These are phyloP conservation scores for Ziziphus jujuba DNA, from an alignment of 306 rosid genomes.

Conservation along the genomic window DNA sequence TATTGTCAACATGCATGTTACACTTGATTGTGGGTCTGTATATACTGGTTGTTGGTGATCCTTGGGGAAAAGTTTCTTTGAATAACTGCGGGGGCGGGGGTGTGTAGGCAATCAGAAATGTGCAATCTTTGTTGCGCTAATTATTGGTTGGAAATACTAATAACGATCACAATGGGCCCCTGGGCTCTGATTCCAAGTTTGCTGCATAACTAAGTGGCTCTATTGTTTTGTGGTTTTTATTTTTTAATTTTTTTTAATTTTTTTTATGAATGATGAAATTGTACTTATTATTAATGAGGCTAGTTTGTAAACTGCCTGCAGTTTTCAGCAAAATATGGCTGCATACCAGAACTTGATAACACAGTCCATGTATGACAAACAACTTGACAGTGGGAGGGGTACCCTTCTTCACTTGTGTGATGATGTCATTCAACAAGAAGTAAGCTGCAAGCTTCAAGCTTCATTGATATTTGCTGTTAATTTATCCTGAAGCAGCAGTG, in stretches of 20 bases:
- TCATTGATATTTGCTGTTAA: neutral
- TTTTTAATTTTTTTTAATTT: too few relatives aligned
- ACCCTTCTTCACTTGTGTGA: slow-evolving; percentile 98
- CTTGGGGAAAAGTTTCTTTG: neutral
- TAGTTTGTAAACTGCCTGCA: slow-evolving; percentile 28
- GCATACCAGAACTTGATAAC: slow-evolving; percentile 90
- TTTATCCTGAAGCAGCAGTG: neutral
- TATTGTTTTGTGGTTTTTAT: neutral
- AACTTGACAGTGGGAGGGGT: slow-evolving; percentile 95
- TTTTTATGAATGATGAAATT: neutral
- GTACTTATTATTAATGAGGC: slow-evolving; percentile 11
- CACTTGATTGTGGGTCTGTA: slow-evolving; percentile 14
- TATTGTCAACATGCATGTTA: slow-evolving; percentile 5
- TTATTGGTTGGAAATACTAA: slow-evolving; percentile 9
- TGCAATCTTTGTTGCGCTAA: neutral
- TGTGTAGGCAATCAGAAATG: slow-evolving; percentile 1
- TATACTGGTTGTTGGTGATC: neutral
- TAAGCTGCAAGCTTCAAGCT: slow-evolving; percentile 43
- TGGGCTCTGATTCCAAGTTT: slow-evolving; percentile 17
- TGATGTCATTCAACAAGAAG: slow-evolving; percentile 98
- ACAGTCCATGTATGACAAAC: slow-evolving; percentile 95
- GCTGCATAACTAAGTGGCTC: neutral
- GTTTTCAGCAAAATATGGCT: slow-evolving; percentile 91
- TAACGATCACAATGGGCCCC: slow-evolving; percentile 4
- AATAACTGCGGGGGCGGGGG: too few relatives aligned